Conservation (phyloP, 1,284 basidiomycete genomes). For the Tetrapyrgos nigripes region DNA sequence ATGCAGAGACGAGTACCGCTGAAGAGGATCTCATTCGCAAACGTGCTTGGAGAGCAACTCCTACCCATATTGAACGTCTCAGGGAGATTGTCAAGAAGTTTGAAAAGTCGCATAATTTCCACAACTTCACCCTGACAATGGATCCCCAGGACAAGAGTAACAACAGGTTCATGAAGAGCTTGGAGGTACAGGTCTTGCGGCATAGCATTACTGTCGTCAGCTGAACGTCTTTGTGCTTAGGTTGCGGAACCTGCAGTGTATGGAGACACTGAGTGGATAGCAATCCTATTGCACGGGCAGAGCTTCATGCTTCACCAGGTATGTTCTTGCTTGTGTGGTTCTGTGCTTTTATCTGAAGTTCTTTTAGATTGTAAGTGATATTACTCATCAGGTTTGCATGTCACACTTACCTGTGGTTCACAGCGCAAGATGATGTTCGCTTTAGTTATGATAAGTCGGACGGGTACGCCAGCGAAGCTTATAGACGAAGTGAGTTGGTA, state of each 20-base stretch:
- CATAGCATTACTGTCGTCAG: constrained; percentile 6
- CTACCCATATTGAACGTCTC: constrained; percentile 62
- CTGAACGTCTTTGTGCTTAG: constrained; percentile 42
- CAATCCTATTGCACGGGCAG: constrained; percentile 93
- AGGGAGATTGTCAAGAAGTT: constrained; percentile 67
- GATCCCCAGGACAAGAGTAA: constrained; percentile 86
- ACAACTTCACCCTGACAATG: constrained; percentile 95
- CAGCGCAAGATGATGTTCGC: constrained; percentile 98
- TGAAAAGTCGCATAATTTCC: constrained; percentile 92
- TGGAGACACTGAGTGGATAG: constrained; percentile 95
- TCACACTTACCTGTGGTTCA: neutral
- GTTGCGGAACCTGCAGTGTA: constrained; percentile 83
- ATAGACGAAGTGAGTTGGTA: constrained; percentile 65
- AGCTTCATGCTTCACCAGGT: constrained; percentile 99
- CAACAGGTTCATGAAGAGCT: constrained; percentile 84
- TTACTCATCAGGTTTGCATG: constrained; percentile 5
- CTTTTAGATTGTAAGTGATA: constrained; percentile 44
- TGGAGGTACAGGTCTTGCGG: constrained; percentile 84
- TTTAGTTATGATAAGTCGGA: constrained; percentile 81
- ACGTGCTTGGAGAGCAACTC: constrained; percentile 69
- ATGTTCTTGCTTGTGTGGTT: constrained; percentile 26
- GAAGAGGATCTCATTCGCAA: constrained; percentile 69
- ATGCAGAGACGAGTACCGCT: constrained; percentile 42
- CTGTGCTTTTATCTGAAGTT: neutral
- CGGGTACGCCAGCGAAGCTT: constrained; percentile 74